A percentile compares a stretch with the other conserved stretches of the same genome.
phyloP scores from a whole-genome alignment of 2,329 filamentous ascomycete genomes.

The Coccinonectria pachysandricola region DNA sequence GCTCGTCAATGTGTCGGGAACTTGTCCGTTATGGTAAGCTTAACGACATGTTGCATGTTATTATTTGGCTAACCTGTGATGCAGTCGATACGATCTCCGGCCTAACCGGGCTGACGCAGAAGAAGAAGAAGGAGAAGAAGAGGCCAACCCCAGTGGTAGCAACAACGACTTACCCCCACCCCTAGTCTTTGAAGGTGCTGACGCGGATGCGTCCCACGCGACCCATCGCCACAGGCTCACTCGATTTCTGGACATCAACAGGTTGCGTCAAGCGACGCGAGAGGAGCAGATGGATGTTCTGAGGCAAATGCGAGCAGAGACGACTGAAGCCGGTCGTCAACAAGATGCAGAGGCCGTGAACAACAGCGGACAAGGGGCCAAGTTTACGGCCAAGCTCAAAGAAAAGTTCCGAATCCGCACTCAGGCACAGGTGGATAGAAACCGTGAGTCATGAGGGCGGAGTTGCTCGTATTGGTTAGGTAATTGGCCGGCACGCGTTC shows the following conservation, averaged over 20 bases:
- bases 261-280: slow-evolving; percentile 46
- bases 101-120: slow-evolving; percentile 24
- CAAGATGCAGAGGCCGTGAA: slow-evolving; percentile 17
- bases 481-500: no score
- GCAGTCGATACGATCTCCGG: slow-evolving; percentile 45
- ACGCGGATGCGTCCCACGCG: slow-evolving; percentile 20
- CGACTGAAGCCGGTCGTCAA: slow-evolving; percentile 12
- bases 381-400: slow-evolving; percentile 38
- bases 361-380: slow-evolving; percentile 31
- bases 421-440: slow-evolving; percentile 27
- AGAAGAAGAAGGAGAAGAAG: no score
- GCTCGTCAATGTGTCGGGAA: slow-evolving; percentile 60
- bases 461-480: no score
- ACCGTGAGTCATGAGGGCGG: no score
- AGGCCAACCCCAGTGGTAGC: slow-evolving; percentile 14
- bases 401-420: slow-evolving; percentile 45
- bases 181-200: slow-evolving; percentile 28
- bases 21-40: slow-evolving; percentile 59
- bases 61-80: slow-evolving; percentile 9
- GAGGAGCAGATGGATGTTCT: slow-evolving; percentile 54
- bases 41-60: slow-evolving; percentile 1
- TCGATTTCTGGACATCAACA: slow-evolving; percentile 45
- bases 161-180: slow-evolving; percentile 28
- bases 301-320: slow-evolving; percentile 30
- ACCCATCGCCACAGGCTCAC: slow-evolving; percentile 36